phyloP scores from a whole-genome alignment of 495 filamentous ascomycete species.

The Aspergillus asperescens region DNA sequence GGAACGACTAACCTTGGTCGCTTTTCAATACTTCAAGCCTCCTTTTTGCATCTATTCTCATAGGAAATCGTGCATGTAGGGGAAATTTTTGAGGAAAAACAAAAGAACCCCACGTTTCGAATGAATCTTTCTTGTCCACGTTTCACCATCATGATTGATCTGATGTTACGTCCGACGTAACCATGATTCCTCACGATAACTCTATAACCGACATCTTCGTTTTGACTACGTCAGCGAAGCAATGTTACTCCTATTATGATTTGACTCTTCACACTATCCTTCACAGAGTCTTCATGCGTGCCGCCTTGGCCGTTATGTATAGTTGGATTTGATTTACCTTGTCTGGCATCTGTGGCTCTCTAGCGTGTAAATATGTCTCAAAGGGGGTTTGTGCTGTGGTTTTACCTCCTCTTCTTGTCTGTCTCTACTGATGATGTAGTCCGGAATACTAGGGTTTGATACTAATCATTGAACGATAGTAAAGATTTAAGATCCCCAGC shows the following conservation, averaged over 20 bases:
- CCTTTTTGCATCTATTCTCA: background rate
- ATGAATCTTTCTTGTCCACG: background rate
- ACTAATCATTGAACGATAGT: background rate
- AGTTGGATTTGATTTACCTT: constrained; percentile 1
- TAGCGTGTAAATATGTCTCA: constrained; percentile 15
- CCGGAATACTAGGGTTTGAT: too few species aligned
- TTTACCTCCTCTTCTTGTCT: background rate
- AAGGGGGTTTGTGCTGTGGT: background rate
- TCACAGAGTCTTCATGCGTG: background rate
- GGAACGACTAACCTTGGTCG: constrained; percentile 19
- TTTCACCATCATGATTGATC: background rate
- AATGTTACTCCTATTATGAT: background rate
- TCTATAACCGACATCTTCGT: background rate
- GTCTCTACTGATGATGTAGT: background rate
- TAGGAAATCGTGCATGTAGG: background rate
- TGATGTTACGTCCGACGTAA: background rate
- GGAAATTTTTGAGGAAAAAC: background rate
- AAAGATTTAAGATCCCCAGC: too few species aligned
- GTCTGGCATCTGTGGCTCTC: background rate
- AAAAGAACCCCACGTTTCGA: background rate
- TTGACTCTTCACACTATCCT: background rate
- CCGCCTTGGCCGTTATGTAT: background rate
- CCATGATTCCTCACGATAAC: background rate
- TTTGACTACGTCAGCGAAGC: background rate
- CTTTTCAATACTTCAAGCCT: background rate